Conservation (phyloP, 2,329 filamentous ascomycete species). For the Aspergillus arachidicola region DNA sequence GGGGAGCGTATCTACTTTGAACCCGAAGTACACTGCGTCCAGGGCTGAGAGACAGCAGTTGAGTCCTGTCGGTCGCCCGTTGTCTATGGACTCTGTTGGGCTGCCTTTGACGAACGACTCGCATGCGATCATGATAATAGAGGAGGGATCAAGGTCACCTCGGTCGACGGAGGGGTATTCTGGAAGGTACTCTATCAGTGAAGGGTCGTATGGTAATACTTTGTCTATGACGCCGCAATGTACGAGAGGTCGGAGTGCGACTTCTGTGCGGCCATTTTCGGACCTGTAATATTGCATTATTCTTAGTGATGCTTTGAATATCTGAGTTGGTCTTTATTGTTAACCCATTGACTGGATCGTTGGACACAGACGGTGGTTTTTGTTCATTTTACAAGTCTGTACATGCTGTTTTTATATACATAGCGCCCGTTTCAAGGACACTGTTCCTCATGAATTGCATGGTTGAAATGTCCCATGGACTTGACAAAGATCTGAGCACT, state of each 20-base stretch:
- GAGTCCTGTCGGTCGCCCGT: slow-evolving; percentile 12
- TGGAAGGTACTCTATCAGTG: slow-evolving; percentile 36
- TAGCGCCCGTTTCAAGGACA: slow-evolving; percentile 7
- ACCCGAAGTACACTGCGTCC: slow-evolving; percentile 17
- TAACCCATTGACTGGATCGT: background rate
- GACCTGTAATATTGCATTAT: slow-evolving; percentile 21
- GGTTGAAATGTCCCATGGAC: slow-evolving; percentile 40
- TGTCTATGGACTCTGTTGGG: slow-evolving; percentile 17
- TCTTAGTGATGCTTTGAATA: background rate
- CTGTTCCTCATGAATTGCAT: slow-evolving; percentile 33
- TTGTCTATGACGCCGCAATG: slow-evolving; percentile 28
- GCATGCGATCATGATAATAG: slow-evolving; percentile 17
- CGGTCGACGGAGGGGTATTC: slow-evolving; percentile 35
- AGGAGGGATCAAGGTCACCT: slow-evolving; percentile 12
- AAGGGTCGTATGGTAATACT: slow-evolving; percentile 27
- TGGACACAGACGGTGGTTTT: background rate
- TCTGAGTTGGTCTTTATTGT: background rate
- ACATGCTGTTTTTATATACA: background rate
- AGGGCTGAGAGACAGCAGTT: slow-evolving; percentile 15
- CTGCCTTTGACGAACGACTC: slow-evolving; percentile 12
- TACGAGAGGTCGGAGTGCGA: slow-evolving; percentile 27
- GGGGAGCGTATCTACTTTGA: slow-evolving; percentile 1
- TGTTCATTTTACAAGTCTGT: background rate
- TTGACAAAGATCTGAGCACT: slow-evolving; percentile 75
- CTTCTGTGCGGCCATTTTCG: slow-evolving; percentile 34